A percentile compares a stretch with the other conserved stretches of the same genome.
phyloP scores from a whole-genome alignment of 768 basidiomycete species.

The Lactifluus piperatus region DNA sequence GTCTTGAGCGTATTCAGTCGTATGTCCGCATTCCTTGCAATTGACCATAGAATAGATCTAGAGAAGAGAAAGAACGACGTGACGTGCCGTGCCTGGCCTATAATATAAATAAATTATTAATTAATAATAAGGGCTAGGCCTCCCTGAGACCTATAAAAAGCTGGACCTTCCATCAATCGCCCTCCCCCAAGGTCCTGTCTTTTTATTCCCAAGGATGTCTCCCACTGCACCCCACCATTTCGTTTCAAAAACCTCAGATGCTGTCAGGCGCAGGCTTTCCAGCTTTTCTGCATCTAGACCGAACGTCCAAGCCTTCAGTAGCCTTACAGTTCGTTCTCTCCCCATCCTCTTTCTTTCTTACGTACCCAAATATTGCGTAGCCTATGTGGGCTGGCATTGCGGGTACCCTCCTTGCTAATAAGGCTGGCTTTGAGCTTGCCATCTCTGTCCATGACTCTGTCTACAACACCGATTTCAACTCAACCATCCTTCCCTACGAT shows the following conservation, averaged over 20 bases:
- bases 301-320: slow-evolving; percentile 46
- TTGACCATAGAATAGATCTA: neutral
- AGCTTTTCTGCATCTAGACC: slow-evolving; percentile 45
- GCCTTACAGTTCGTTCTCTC: slow-evolving; percentile 48
- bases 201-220: slow-evolving; percentile 17
- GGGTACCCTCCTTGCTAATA: slow-evolving; percentile 50
- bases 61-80: no score
- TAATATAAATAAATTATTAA: neutral
- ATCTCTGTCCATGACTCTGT: slow-evolving; percentile 80
- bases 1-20: slow-evolving; percentile 16
- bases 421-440: slow-evolving; percentile 58
- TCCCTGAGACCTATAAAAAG: slow-evolving; percentile 12
- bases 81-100: neutral
- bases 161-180: slow-evolving; percentile 17
- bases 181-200: slow-evolving; percentile 24
- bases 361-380: slow-evolving; percentile 32
- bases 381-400: slow-evolving; percentile 87
- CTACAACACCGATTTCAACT: slow-evolving; percentile 73
- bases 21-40: slow-evolving; percentile 16
- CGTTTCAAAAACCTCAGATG: slow-evolving; percentile 53
- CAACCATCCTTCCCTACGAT: slow-evolving; percentile 44
- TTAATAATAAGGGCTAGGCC: neutral
- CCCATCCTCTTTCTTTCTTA: slow-evolving; percentile 17
- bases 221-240: slow-evolving; percentile 34
- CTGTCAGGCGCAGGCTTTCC: slow-evolving; percentile 61